Evolutionary conservation across 2,329 filamentous ascomycete species (phyloP), one percentile per base, ranked within the genome.

Genomic region (Xylaria sp.): DNA sequence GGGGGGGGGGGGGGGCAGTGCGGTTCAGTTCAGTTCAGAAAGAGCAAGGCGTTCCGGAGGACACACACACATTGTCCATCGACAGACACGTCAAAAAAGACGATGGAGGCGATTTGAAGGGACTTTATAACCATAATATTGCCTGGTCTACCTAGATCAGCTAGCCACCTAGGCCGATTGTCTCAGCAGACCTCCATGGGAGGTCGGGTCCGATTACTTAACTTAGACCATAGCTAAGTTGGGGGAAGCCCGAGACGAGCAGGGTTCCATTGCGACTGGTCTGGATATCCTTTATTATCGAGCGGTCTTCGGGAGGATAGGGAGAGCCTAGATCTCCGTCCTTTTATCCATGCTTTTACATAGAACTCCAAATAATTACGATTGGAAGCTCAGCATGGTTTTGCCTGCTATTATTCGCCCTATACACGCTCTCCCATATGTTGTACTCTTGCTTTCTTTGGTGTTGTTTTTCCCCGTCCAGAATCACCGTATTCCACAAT

Each of bases 21-120:
- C 11, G 11, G n/a, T n/a, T 26, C 24, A 34, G 9, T 34, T 34
- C 29, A 34, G 39, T n/a, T n/a, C 13, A 57, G 37, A 50, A 37
- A 48, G 29, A 60, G 51, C 57, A 52, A 22, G 54, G 57, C 48
- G 54, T 60, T 60, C 17, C 42, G 54, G 57, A 37, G 57, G 50
- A 48, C 13, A 48, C 20, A 5, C 29, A 38, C 34, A 44, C 24
- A 5, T 6, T 9, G 24, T 6, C 5, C 5, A 26, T 5, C 6
- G 24, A 9, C 4, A 6, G 29, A 13, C 11, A 34, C 4, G 29
- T 4, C 8, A 34, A 13, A 34, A 13, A 13, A 34, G 29, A 13
- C 4, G 11, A 34, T 3, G 7, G 40, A 17, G 20, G 6, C 20
- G 18, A 43, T 21, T 43, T n/a, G 3, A 17, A 7, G 20, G 40